These are phyloP conservation scores for Ustilago hordei DNA, from an alignment of 1,284 basidiomycete genomes.

Conservation along the genomic window DNA sequence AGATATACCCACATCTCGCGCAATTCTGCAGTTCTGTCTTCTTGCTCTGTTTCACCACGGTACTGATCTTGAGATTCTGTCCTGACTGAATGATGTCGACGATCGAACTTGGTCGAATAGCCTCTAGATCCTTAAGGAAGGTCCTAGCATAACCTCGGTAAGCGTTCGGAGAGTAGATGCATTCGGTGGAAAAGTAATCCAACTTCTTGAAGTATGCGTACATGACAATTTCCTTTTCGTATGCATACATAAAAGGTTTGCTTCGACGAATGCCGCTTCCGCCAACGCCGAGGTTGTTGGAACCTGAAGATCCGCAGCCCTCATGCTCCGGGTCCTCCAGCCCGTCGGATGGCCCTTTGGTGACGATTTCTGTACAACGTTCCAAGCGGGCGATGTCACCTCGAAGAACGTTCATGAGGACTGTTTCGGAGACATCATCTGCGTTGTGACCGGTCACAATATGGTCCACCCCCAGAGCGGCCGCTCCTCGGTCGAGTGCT, in stretches of 20 bases:
- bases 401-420: conserved; percentile 98
- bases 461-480: conserved; percentile 89
- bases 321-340: conserved; percentile 40
- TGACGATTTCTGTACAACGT: conserved; percentile 90
- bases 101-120: conserved; percentile 89
- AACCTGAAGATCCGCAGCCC: conserved; percentile 69
- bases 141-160: conserved; percentile 95
- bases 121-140: conserved; percentile 95
- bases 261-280: conserved; percentile 95
- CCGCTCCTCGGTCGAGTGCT: conserved; percentile 93
- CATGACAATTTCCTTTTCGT: conserved; percentile 99
- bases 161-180: conserved; percentile 94
- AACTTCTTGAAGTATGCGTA: conserved; percentile 96
- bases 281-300: conserved; percentile 40
- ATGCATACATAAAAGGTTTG: conserved; percentile 98
- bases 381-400: conserved; percentile 95
- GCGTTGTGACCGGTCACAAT: conserved; percentile 99
- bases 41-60: conserved; percentile 52
- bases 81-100: conserved; percentile 87
- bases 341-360: conserved; percentile 54
- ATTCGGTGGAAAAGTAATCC: conserved; percentile 99
- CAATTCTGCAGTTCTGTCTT: conserved; percentile 62
- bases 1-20: conserved; percentile 67
- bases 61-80: conserved; percentile 59
- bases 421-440: conserved; percentile 98